A percentile compares a stretch with the other conserved stretches of the same genome.
phyloP scores from a whole-genome alignment of 179 eudicot species.

The Patellifolia procumbens region DNA sequence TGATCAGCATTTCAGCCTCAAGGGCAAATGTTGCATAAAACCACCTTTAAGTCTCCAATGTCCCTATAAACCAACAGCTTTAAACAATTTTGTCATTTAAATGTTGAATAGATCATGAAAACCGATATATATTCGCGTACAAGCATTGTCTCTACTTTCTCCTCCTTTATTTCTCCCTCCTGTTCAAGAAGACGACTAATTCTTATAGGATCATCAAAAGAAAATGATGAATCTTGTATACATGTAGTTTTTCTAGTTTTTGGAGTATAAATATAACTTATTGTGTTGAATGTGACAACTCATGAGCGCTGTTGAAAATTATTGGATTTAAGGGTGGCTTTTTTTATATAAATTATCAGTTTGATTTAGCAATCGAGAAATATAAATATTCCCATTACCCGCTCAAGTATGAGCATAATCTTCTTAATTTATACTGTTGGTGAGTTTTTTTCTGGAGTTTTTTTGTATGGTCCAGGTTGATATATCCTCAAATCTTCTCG shows the following conservation, averaged over 20 bases:
- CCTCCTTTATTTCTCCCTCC: too few species aligned
- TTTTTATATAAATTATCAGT: too few species aligned
- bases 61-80: not conserved
- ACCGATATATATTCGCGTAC: not conserved
- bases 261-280: not conserved
- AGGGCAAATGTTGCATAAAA: not conserved
- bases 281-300: too few species aligned
- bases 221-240: not conserved
- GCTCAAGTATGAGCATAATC: not conserved
- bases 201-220: not conserved
- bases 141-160: not conserved
- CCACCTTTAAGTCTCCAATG: not conserved
- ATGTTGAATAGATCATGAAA: not conserved
- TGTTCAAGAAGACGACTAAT: not conserved
- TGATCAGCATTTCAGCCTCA: not conserved
- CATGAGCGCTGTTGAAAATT: not conserved
- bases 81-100: not conserved
- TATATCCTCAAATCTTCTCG: conserved; percentile 81
- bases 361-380: too few species aligned
- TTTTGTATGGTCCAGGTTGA: conserved; percentile 60
- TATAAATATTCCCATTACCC: too few species aligned
- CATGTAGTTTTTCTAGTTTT: not conserved
- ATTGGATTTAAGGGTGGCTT: not conserved
- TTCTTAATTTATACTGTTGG: not conserved
- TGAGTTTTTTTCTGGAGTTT: conserved; percentile 9